phyloP scores from a whole-genome alignment of 2,329 filamentous ascomycete species.

The Aquanectria penicillioides region DNA sequence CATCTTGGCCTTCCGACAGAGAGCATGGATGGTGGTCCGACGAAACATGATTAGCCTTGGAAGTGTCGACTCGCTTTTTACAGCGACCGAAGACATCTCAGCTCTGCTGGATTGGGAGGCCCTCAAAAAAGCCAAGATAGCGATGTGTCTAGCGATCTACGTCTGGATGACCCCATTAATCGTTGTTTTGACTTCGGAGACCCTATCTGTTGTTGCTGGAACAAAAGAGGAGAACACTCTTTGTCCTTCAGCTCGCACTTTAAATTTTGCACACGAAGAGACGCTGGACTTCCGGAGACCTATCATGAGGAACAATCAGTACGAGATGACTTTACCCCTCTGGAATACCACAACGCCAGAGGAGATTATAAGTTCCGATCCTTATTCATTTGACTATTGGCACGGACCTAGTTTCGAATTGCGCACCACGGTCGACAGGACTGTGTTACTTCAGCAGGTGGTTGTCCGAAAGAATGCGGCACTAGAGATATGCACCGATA shows the following conservation, averaged over 20 bases:
- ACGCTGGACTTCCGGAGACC: not conserved
- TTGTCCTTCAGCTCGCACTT: not conserved
- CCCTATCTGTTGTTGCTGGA: not conserved
- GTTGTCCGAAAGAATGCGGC: not conserved
- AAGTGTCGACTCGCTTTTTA: constrained; percentile 19
- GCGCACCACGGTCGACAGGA: not conserved
- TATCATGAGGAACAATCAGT: not conserved
- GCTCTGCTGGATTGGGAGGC: not conserved
- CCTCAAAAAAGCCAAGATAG: not conserved
- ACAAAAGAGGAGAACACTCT: not conserved
- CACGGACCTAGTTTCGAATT: not conserved
- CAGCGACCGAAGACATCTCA: not conserved
- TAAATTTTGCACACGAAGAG: not conserved
- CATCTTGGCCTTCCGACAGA: constrained; percentile 35
- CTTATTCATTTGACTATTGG: not conserved
- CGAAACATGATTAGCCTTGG: constrained; percentile 31
- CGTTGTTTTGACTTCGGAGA: not conserved
- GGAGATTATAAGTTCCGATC: not conserved
- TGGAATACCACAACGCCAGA: not conserved
- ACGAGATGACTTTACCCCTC: not conserved
- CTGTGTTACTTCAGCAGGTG: not conserved
- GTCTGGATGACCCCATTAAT: constrained; percentile 4
- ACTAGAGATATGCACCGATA: not conserved
- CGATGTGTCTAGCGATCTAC: constrained; percentile 7
- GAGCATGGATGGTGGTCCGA: constrained; percentile 36